Percentiles rank a stretch among this genome's conserved stretches.
phyloP scores from a whole-genome alignment of 495 filamentous ascomycete genomes.

The Hypoxylon fragiforme region DNA sequence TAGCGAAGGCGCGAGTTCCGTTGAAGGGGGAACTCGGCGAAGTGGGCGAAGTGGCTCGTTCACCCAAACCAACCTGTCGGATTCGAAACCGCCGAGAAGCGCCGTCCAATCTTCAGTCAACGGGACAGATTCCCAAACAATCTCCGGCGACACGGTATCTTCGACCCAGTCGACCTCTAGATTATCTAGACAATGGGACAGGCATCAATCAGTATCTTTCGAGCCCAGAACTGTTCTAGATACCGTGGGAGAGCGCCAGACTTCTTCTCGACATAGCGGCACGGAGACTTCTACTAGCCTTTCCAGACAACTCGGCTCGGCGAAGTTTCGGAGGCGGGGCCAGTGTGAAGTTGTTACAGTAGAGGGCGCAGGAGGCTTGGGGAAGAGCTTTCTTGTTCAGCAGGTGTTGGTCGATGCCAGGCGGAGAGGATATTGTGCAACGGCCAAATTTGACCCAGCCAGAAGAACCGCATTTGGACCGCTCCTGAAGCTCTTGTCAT shows the following conservation, averaged over 20 bases:
- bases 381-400: conserved; percentile 82
- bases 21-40: conserved; percentile 44
- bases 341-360: conserved; percentile 80
- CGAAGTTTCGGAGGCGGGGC: conserved; percentile 66
- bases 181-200: conserved; percentile 43
- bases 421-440: conserved; percentile 76
- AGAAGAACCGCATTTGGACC: conserved; percentile 82
- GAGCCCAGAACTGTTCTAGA: conserved; percentile 42
- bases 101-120: conserved; percentile 39
- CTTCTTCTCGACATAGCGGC: conserved; percentile 34
- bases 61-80: conserved; percentile 56
- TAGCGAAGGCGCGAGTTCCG: conserved; percentile 54
- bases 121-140: conserved; percentile 36
- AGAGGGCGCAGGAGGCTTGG: conserved; percentile 73
- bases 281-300: conserved; percentile 44
- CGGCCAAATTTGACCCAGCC: conserved; percentile 82
- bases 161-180: conserved; percentile 40
- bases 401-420: conserved; percentile 74
- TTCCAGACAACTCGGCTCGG: conserved; percentile 48
- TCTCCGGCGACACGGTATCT: conserved; percentile 42
- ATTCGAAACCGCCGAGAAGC: conserved; percentile 46
- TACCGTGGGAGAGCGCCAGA: conserved; percentile 35
- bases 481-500: conserved; percentile 75
- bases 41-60: conserved; percentile 42
- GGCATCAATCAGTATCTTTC: conserved; percentile 40